phyloP scores from a whole-genome alignment of 768 basidiomycete species.

The Jaapia argillacea region DNA sequence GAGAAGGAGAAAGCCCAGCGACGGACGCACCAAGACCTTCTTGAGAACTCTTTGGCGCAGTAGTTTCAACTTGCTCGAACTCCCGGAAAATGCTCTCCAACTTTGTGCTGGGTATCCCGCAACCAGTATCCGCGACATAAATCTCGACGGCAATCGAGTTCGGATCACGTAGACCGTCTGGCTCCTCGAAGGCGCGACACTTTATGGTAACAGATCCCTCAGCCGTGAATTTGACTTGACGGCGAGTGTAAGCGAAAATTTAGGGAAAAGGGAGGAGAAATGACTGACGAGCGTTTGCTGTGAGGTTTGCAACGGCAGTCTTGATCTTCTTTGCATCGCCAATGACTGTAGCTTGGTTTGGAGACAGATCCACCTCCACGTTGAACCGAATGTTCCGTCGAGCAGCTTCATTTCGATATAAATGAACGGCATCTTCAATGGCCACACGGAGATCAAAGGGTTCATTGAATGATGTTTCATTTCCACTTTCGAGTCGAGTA shows the following conservation, averaged over 20 bases:
- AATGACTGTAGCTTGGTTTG: constrained; percentile 49
- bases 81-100: constrained; percentile 72
- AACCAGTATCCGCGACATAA: constrained; percentile 61
- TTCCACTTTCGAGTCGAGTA: constrained; percentile 66
- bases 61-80: constrained; percentile 64
- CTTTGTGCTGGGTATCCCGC: constrained; percentile 55
- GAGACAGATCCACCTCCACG: constrained; percentile 32
- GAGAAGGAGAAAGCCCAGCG: no score
- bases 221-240: constrained; percentile 60
- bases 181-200: constrained; percentile 42
- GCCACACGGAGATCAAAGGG: constrained; percentile 56
- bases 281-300: constrained; percentile 59
- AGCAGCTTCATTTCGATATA: constrained; percentile 59
- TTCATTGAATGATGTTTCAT: constrained; percentile 67
- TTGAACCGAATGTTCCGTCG: constrained; percentile 51
- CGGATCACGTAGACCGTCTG: constrained; percentile 34
- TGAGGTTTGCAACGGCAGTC: constrained; percentile 69
- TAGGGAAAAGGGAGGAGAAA: constrained; percentile 1
- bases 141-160: constrained; percentile 56
- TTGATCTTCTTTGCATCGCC: constrained; percentile 68
- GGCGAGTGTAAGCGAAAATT: background rate
- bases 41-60: constrained; percentile 21
- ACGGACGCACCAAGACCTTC: constrained; percentile 37
- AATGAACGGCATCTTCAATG: constrained; percentile 49
- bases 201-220: constrained; percentile 50